phyloP scores from a whole-genome alignment of 202 grass and related monocot species.

The Saccharum hybrid region DNA sequence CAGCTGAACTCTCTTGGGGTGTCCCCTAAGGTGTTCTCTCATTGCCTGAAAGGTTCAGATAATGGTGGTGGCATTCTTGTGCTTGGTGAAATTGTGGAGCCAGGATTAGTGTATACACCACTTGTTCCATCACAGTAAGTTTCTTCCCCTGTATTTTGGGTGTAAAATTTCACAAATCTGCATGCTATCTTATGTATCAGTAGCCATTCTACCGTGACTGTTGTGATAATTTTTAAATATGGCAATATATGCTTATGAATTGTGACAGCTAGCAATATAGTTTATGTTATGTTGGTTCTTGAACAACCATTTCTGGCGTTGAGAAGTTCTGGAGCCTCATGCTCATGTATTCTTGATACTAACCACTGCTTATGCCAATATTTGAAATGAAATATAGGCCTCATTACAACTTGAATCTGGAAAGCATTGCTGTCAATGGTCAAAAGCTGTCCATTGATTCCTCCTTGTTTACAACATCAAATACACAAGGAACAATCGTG shows the following conservation, averaged over 20 bases:
- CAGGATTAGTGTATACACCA: slow-evolving; percentile 90
- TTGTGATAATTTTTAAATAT: neutral
- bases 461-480: slow-evolving; percentile 90
- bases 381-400: slow-evolving; percentile 60
- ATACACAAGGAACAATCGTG: slow-evolving; percentile 91
- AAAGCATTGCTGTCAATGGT: slow-evolving; percentile 89
- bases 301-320: neutral
- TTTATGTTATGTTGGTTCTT: neutral
- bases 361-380: slow-evolving; percentile 14
- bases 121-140: slow-evolving; percentile 92
- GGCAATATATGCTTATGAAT: neutral
- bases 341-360: slow-evolving; percentile 27
- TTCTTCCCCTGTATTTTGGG: slow-evolving; percentile 23
- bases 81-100: slow-evolving; percentile 91
- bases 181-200: slow-evolving; percentile 22
- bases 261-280: neutral
- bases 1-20: slow-evolving; percentile 80
- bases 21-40: slow-evolving; percentile 84
- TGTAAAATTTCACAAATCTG: slow-evolving; percentile 32
- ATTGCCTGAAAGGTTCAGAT: slow-evolving; percentile 94
- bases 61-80: slow-evolving; percentile 96
- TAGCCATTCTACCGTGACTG: slow-evolving; percentile 1
- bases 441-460: slow-evolving; percentile 75
- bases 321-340: slow-evolving; percentile 8
- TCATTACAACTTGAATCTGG: slow-evolving; percentile 95